Percentiles rank a stretch among this genome's conserved stretches.
Evolutionary conservation across 1,284 basidiomycete species (phyloP).

Genomic region (Lentinula novae-zelandiae): DNA sequence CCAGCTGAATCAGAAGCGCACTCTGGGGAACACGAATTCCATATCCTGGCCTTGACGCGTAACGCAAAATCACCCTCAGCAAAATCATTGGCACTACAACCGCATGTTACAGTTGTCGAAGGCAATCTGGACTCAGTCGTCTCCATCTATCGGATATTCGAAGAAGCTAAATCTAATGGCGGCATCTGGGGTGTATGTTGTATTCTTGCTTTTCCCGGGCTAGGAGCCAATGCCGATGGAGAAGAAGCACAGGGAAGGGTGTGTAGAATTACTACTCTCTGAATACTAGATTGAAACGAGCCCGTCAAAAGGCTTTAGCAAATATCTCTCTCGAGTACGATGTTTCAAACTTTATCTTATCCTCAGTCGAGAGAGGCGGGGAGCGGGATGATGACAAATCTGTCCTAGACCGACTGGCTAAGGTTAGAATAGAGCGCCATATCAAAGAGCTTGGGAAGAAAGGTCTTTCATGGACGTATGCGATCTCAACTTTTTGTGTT

Average conservation of each 20-base stretch:
- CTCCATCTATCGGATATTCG: conserved; percentile 32
- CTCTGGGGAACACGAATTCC: conserved; percentile 21
- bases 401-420: conserved; percentile 28
- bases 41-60: conserved; percentile 37
- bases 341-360: conserved; percentile 32
- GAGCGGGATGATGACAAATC: conserved; percentile 29
- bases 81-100: conserved; percentile 21
- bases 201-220: conserved; percentile 35
- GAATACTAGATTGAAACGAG: not conserved
- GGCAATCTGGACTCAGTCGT: conserved; percentile 14
- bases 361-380: conserved; percentile 33
- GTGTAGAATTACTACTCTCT: conserved; percentile 1
- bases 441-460: conserved; percentile 29
- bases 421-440: conserved; percentile 36
- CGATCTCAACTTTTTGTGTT: conserved; percentile 5
- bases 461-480: conserved; percentile 37
- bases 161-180: conserved; percentile 17
- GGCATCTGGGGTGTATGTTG: conserved; percentile 37
- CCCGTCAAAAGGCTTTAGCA: conserved; percentile 11
- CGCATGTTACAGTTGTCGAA: conserved; percentile 28
- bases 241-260: conserved; percentile 41
- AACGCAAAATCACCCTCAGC: conserved; percentile 28
- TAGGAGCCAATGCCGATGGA: conserved; percentile 33
- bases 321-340: conserved; percentile 32
- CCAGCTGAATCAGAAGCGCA: not conserved